Evolutionary conservation across 1,284 basidiomycete genomes (phyloP).

Genomic region (Tilletia caries): DNA sequence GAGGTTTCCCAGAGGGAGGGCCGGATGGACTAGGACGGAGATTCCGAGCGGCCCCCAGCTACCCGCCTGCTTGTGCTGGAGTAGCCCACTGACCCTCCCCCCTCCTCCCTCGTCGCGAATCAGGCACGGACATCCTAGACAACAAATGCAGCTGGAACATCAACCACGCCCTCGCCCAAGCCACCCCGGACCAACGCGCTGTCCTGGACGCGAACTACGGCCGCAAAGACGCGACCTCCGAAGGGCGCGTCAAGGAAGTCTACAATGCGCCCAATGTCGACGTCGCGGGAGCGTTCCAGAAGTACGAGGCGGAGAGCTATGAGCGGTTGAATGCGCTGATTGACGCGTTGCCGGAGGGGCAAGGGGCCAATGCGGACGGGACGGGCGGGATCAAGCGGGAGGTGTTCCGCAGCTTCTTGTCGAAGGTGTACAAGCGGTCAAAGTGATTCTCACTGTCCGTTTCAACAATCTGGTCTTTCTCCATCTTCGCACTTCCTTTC

Average conservation of each 20-base stretch:
- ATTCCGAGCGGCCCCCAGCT: not conserved
- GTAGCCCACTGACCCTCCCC: not conserved
- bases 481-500: too few relatives aligned
- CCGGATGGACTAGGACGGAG: not conserved
- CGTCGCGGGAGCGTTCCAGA: conserved; percentile 62
- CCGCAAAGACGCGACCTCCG: conserved; percentile 66
- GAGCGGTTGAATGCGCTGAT: conserved; percentile 59
- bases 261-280: conserved; percentile 72
- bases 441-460: too few relatives aligned
- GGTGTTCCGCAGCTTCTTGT: conserved; percentile 78
- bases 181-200: conserved; percentile 65
- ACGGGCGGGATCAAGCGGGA: conserved; percentile 67
- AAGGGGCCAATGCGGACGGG: conserved; percentile 61
- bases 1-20: too few relatives aligned
- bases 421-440: conserved; percentile 76
- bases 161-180: conserved; percentile 73
- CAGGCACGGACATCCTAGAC: conserved; percentile 92
- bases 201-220: conserved; percentile 77
- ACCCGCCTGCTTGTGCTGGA: too few relatives aligned
- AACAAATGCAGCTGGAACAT: conserved; percentile 99
- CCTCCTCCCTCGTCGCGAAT: conserved; percentile 50
- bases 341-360: conserved; percentile 40
- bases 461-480: too few relatives aligned
- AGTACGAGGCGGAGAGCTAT: conserved; percentile 77
- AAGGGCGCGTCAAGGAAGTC: conserved; percentile 72